Base-by-base conservation (phyloP, 2,329 filamentous ascomycete genomes). In the Blastomyces parvus region DNA sequence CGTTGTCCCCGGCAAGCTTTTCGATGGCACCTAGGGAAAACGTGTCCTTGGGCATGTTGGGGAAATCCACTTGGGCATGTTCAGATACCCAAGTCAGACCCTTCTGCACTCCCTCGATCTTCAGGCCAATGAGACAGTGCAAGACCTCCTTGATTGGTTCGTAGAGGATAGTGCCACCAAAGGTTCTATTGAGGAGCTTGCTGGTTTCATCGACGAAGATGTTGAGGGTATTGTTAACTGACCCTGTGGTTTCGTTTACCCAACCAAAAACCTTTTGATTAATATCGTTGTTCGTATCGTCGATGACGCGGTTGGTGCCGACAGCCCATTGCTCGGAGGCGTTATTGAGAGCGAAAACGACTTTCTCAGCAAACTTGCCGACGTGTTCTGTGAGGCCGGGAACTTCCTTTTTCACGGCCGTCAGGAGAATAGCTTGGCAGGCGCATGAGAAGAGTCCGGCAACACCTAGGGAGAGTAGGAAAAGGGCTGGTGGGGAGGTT, bases 31-130 rank as follows among this genome's bases (percentile, higher is more conserved):
- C 91, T 61, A 87, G 79, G 64, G 90, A 93, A 77, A 97, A 96
- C 0, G 89, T 89, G 73, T 96, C 83, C 69, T 90, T 88, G 33
- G 85, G 81, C 65, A 97, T 86, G 61, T 84, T 77, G 0, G 94
- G 94, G 69, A 99, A 88, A 64, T 85, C 80, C 69, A 99, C 83
- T 66, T 94, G 84, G 3, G 94, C 91, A 73, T 97, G 80, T 68
- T 97, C 88, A 70, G 89, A 85, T 13, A 96, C 89, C 93, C 93
- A 99, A 0, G 90, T 96, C n/a, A 97, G 82, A 14, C 89, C 94
- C 71, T 89, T 88, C 74, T 97, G 86, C 67, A 99, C 85, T 27
- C 86, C 84, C 68, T 89, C 86, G 66, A 97, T 83, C 79, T 97
- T 97, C 71, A 96, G 82, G 8, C 88, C 86, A 67, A 97, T 85